Percentiles rank a stretch among this genome's conserved stretches.
Evolutionary conservation across 2,329 filamentous ascomycete genomes (phyloP).

Genomic region (Cercospora sp.): DNA sequence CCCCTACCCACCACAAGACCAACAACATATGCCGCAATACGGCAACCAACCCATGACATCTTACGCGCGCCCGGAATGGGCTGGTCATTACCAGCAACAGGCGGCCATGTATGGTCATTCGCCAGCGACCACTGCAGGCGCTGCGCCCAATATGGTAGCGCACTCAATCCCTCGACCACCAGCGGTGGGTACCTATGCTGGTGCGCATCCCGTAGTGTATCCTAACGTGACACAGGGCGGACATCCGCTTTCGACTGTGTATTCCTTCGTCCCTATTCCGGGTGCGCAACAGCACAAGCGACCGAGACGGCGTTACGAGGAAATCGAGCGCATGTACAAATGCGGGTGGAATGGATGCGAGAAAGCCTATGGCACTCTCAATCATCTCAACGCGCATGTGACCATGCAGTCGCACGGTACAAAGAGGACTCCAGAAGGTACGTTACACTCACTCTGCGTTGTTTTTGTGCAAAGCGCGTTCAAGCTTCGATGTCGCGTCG

Average conservation of each 20-base stretch:
- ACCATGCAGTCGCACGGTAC: slow-evolving; percentile 97
- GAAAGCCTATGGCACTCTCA: slow-evolving; percentile 96
- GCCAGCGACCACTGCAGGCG: slow-evolving; percentile 59
- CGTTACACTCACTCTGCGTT: slow-evolving; percentile 39
- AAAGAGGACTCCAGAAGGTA: slow-evolving; percentile 97
- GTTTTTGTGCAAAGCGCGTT: background rate
- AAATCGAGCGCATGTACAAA: slow-evolving; percentile 99
- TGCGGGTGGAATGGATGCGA: slow-evolving; percentile 98
- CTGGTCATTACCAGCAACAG: slow-evolving; percentile 58
- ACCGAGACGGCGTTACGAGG: slow-evolving; percentile 88
- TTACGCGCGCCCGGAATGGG: slow-evolving; percentile 73
- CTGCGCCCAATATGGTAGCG: slow-evolving; percentile 58
- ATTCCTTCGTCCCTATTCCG: slow-evolving; percentile 96
- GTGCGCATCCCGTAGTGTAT: slow-evolving; percentile 31
- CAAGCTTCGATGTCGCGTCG: slow-evolving; percentile 4
- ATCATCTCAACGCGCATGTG: slow-evolving; percentile 96
- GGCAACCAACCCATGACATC: slow-evolving; percentile 62
- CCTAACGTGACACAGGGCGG: slow-evolving; percentile 46
- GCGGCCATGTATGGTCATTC: slow-evolving; percentile 50
- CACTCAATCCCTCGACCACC: slow-evolving; percentile 60
- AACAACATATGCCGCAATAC: slow-evolving; percentile 82
- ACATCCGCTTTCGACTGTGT: slow-evolving; percentile 71
- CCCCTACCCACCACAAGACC: slow-evolving; percentile 76
- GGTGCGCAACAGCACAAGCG: slow-evolving; percentile 97
- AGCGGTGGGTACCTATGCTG: slow-evolving; percentile 54